Conservation (phyloP, 345 rosid genomes). For the Rubroshorea leprosula region DNA sequence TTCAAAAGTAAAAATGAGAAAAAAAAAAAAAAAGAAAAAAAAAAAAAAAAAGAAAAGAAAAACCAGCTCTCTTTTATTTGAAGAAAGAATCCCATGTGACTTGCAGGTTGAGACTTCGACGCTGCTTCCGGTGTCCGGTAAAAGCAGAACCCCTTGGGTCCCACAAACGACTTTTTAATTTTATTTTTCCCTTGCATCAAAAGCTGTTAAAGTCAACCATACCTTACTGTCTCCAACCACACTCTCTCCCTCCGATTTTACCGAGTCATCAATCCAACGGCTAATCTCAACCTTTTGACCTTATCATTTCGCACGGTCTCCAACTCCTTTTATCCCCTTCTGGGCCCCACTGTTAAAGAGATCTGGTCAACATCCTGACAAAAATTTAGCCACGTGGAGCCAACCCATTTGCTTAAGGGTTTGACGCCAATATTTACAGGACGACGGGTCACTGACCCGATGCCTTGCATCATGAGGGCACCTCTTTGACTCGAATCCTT, state of each 20-base stretch:
- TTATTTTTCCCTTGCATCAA: constrained; percentile 23
- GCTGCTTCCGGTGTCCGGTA: constrained; percentile 40
- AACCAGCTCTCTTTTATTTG: not conserved
- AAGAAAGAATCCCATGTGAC: constrained; percentile 46
- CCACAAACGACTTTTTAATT: constrained; percentile 21
- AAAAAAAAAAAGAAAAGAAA: too few species aligned
- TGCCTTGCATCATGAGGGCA: constrained; percentile 21
- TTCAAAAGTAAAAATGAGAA: too few species aligned
- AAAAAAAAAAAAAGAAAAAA: too few species aligned
- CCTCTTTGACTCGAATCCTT: constrained; percentile 35
- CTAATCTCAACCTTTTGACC: constrained; percentile 38
- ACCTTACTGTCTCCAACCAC: constrained; percentile 48
- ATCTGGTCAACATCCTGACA: constrained; percentile 32
- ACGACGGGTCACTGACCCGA: constrained; percentile 27
- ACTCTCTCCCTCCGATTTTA: constrained; percentile 12
- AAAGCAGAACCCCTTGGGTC: constrained; percentile 20
- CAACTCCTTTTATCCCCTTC: constrained; percentile 13
- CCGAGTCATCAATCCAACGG: constrained; percentile 40
- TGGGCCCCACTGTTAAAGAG: constrained; percentile 22
- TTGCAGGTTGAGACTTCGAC: constrained; percentile 35
- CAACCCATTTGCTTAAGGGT: constrained; percentile 1
- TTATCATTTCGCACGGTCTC: constrained; percentile 26
- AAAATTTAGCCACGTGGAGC: constrained; percentile 21
- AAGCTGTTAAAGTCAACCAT: constrained; percentile 50
- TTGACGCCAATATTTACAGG: constrained; percentile 29